These are phyloP conservation scores for Boletus sp. DNA, from an alignment of 768 basidiomycete genomes.

Conservation along the genomic window DNA sequence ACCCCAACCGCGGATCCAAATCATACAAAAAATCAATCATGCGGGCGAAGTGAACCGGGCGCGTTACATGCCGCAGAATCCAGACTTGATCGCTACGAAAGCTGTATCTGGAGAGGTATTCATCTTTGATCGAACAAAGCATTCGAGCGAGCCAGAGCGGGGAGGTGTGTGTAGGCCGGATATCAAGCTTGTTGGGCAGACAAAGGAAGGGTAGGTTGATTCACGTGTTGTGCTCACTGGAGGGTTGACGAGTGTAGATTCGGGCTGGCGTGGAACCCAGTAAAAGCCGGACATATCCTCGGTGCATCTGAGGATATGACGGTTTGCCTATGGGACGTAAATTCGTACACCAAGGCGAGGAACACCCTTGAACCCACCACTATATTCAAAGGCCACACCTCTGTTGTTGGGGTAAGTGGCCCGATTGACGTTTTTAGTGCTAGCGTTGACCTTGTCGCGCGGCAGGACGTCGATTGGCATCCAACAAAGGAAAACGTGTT, in stretches of 20 bases:
- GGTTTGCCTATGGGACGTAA: constrained; percentile 94
- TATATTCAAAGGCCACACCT: constrained; percentile 84
- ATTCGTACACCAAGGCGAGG: constrained; percentile 78
- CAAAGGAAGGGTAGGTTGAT: constrained; percentile 78
- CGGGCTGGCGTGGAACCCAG: constrained; percentile 89
- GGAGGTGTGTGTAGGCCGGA: constrained; percentile 86
- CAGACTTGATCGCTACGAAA: constrained; percentile 95
- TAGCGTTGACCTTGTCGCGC: not conserved
- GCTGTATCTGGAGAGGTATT: constrained; percentile 85
- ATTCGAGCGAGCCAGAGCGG: constrained; percentile 87
- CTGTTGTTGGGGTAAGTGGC: constrained; percentile 80
- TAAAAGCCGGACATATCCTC: constrained; percentile 78
- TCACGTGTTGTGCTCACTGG: not conserved
- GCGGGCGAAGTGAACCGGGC: constrained; percentile 94
- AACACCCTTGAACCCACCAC: constrained; percentile 78
- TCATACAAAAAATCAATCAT: constrained; percentile 94
- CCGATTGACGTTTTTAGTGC: not conserved
- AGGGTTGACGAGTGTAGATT: constrained; percentile 53
- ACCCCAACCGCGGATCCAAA: constrained; percentile 79
- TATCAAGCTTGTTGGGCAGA: constrained; percentile 86
- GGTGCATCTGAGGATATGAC: constrained; percentile 96
- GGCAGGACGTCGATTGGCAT: constrained; percentile 96
- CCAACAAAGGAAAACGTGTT: constrained; percentile 76
- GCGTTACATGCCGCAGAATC: constrained; percentile 99
- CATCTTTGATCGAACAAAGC: constrained; percentile 97